Evolutionary conservation across 1,284 basidiomycete genomes (phyloP).

Genomic region (Moesziomyces antarcticus): DNA sequence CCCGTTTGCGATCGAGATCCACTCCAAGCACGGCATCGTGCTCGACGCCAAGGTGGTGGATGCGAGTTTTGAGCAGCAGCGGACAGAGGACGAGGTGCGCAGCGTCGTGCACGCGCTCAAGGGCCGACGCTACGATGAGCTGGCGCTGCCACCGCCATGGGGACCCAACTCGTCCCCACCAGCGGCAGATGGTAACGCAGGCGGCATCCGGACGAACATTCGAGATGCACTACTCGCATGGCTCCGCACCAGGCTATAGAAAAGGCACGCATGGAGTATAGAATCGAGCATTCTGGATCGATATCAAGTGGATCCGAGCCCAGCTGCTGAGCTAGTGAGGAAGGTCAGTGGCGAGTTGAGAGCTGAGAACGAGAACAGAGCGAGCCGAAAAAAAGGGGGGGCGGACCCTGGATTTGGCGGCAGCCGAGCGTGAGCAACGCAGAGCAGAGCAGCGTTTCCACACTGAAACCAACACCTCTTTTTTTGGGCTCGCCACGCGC

Average conservation of each 20-base stretch:
- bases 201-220: neutral
- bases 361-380: no score
- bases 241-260: constrained; percentile 18
- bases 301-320: neutral
- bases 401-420: no score
- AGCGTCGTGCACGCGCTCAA: constrained; percentile 15
- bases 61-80: constrained; percentile 14
- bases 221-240: constrained; percentile 13
- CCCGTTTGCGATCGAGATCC: constrained; percentile 36
- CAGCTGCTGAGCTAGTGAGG: neutral
- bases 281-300: neutral
- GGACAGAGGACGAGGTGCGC: constrained; percentile 17
- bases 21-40: constrained; percentile 46
- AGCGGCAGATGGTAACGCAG: neutral
- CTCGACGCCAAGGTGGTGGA: constrained; percentile 36
- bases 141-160: constrained; percentile 48
- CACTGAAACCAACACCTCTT: no score
- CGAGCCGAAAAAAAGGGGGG: no score
- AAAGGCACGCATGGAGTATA: neutral
- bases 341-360: no score
- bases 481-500: no score
- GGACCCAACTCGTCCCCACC: constrained; percentile 10
- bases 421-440: no score
- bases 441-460: no score
- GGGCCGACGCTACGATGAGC: constrained; percentile 44